Conservation (phyloP, 208 protist species). For the Acanthamoeba lenticulata region DNA sequence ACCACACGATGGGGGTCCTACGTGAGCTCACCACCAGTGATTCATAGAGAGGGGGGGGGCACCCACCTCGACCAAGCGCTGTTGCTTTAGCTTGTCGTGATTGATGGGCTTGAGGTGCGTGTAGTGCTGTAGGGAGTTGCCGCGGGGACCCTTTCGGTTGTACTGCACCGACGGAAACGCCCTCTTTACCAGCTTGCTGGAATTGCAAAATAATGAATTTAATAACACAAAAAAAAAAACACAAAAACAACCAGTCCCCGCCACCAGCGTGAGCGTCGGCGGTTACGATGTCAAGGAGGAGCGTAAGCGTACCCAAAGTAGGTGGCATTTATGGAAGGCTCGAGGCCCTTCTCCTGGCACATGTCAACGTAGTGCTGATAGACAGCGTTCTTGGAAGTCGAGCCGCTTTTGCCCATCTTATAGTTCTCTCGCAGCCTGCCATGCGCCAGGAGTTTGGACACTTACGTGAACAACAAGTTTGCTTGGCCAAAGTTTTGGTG, state of each 20-base stretch:
- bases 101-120: slow-evolving; percentile 38
- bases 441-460: neutral
- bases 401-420: slow-evolving; percentile 43
- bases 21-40: neutral
- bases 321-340: slow-evolving; percentile 2
- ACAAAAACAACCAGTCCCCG: too few relatives aligned
- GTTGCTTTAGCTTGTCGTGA: neutral
- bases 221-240: too few relatives aligned
- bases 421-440: slow-evolving; percentile 51
- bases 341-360: neutral
- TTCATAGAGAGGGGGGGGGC: neutral
- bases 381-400: slow-evolving; percentile 13
- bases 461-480: too few relatives aligned
- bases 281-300: too few relatives aligned
- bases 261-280: too few relatives aligned
- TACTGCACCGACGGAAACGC: neutral
- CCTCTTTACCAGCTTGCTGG: neutral
- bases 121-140: slow-evolving; percentile 15
- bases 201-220: too few relatives aligned
- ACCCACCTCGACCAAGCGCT: neutral
- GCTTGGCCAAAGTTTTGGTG: neutral
- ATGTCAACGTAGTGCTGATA: slow-evolving; percentile 42
- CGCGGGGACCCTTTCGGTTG: slow-evolving; percentile 5
- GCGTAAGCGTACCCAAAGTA: neutral
- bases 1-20: neutral